A percentile compares a stretch with the other conserved stretches of the same genome.
phyloP scores from a whole-genome alignment of 225 moss, liverwort and hornwort genomes.

The Physcomitrellopsis africana region DNA sequence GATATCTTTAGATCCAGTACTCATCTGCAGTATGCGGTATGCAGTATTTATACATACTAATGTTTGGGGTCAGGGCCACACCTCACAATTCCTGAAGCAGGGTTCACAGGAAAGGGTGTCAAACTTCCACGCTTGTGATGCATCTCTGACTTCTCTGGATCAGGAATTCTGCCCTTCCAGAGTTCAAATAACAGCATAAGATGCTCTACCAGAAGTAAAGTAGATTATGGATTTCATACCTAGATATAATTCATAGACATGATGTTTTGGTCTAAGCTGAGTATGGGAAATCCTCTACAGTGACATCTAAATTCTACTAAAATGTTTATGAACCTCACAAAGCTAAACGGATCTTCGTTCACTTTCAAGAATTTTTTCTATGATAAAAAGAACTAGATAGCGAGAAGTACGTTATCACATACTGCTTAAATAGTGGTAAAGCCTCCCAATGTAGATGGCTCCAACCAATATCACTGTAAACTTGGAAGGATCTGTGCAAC shows the following conservation, averaged over 20 bases:
- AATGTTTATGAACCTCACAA: not conserved
- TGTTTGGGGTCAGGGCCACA: conserved; percentile 20
- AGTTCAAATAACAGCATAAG: conserved; percentile 22
- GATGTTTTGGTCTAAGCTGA: not conserved
- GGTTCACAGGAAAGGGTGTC: conserved; percentile 53
- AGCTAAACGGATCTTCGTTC: not conserved
- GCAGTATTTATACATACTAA: conserved; percentile 1
- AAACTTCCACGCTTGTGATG: conserved; percentile 63
- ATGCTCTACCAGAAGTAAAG: not conserved
- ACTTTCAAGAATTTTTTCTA: not conserved
- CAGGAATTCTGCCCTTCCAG: conserved; percentile 70
- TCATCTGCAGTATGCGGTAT: not conserved
- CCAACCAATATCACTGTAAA: conserved; percentile 77
- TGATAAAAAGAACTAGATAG: not conserved
- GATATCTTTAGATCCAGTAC: conserved; percentile 7
- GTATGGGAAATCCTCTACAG: no score
- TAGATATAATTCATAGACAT: conserved; percentile 5
- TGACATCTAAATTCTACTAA: not conserved
- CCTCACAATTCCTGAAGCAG: conserved; percentile 60
- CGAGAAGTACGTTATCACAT: conserved; percentile 48
- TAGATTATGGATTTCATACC: conserved; percentile 4
- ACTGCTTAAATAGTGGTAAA: conserved; percentile 66
- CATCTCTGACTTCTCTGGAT: conserved; percentile 66
- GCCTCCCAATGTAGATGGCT: conserved; percentile 68
- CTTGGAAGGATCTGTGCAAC: conserved; percentile 73